phyloP scores from a whole-genome alignment of 495 filamentous ascomycete species.

The Baudoinia panamericana region DNA sequence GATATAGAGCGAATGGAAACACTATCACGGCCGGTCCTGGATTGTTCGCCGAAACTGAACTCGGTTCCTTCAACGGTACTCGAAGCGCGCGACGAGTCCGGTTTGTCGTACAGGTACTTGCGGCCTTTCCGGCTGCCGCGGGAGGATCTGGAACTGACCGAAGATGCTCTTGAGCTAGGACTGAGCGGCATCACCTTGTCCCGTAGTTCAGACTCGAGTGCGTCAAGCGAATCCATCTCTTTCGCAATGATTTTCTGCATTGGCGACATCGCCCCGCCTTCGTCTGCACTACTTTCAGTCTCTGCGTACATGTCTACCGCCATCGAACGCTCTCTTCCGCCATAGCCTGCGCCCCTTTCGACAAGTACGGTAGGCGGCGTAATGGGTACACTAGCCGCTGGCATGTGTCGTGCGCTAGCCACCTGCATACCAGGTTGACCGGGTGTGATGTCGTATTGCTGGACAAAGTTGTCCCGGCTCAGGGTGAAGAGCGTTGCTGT shows the following conservation, averaged over 20 bases:
- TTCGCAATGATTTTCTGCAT: constrained; percentile 51
- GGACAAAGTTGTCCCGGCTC: constrained; percentile 72
- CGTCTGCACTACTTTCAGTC: constrained; percentile 50
- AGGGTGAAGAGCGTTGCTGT: constrained; percentile 87
- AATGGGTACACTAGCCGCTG: constrained; percentile 58
- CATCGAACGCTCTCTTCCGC: no score
- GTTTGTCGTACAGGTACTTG: constrained; percentile 46
- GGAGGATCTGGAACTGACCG: constrained; percentile 36
- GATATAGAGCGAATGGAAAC: constrained; percentile 52
- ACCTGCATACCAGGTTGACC: constrained; percentile 48
- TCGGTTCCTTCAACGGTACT: constrained; percentile 45
- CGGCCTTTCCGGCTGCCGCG: constrained; percentile 19
- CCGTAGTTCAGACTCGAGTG: constrained; percentile 39
- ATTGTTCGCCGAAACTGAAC: constrained; percentile 48
- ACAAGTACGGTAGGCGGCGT: constrained; percentile 67
- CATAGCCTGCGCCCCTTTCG: constrained; percentile 32
- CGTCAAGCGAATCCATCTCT: constrained; percentile 45
- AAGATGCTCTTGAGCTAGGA: constrained; percentile 29
- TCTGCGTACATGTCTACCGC: constrained; percentile 44
- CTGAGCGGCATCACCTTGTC: constrained; percentile 34
- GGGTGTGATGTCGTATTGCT: constrained; percentile 86
- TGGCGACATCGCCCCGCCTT: constrained; percentile 41
- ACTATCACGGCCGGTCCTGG: constrained; percentile 39
- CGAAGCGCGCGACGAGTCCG: constrained; percentile 32
- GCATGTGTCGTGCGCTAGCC: constrained; percentile 69